A percentile compares a stretch with the other conserved stretches of the same genome.
Conservation (phyloP, 495 filamentous ascomycete species). For the Massariosphaeria phaeospora region DNA sequence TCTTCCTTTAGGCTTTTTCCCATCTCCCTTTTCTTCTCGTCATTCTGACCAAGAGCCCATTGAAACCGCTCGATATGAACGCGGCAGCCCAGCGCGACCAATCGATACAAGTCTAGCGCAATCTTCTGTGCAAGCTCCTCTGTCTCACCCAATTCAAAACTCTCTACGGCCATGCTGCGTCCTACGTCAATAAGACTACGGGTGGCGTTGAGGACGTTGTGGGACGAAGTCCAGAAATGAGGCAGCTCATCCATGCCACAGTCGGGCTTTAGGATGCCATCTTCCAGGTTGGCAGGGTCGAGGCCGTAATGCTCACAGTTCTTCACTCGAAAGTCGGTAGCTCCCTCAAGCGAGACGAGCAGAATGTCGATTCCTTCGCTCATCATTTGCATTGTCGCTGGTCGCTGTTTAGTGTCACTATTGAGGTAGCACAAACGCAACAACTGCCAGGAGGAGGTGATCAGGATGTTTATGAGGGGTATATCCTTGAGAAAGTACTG, state of each 20-base stretch:
- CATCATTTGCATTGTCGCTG: conserved; percentile 28
- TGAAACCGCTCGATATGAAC: conserved; percentile 56
- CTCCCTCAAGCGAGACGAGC: conserved; percentile 63
- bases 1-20: conserved; percentile 47
- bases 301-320: conserved; percentile 68
- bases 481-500: conserved; percentile 81
- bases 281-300: conserved; percentile 54
- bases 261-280: conserved; percentile 58
- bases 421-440: conserved; percentile 60
- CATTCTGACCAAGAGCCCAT: conserved; percentile 54
- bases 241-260: conserved; percentile 59
- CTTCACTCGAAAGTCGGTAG: conserved; percentile 64
- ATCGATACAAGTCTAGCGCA: conserved; percentile 48
- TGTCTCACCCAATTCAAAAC: conserved; percentile 24
- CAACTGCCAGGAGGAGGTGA: conserved; percentile 69
- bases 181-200: conserved; percentile 50
- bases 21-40: conserved; percentile 45
- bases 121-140: conserved; percentile 42
- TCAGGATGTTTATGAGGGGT: conserved; percentile 63
- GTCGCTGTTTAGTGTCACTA: conserved; percentile 38
- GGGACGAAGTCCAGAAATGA: conserved; percentile 74
- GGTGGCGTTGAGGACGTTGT: conserved; percentile 53
- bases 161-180: conserved; percentile 31
- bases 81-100: conserved; percentile 55
- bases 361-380: conserved; percentile 74